Evolutionary conservation across 768 basidiomycete genomes (phyloP).

Genomic region (Hebeloma cylindrosporum): DNA sequence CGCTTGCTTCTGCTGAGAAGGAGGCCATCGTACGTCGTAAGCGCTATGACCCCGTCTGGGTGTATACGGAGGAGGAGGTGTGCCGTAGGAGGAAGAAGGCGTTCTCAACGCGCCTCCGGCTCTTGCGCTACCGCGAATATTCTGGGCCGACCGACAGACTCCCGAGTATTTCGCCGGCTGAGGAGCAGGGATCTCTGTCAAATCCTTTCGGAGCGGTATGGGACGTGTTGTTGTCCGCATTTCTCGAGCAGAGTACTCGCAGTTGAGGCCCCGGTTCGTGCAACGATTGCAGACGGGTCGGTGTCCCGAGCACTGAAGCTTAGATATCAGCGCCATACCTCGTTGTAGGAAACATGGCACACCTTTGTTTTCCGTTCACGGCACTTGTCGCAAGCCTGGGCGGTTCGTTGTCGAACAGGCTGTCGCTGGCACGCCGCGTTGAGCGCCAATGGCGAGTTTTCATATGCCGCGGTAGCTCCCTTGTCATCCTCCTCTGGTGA

Average conservation of each 20-base stretch:
- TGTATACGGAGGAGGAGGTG: no score
- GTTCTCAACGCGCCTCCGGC: no score
- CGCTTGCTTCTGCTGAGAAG: no score
- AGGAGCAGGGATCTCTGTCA: no score
- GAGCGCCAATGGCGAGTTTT: constrained; percentile 5
- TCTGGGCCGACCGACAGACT: no score
- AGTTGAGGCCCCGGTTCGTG: constrained; percentile 46
- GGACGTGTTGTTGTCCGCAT: constrained; percentile 34
- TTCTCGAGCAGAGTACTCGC: constrained; percentile 46
- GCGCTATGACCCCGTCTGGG: no score
- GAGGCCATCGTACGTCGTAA: no score
- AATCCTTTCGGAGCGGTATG: constrained; percentile 10
- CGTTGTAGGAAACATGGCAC: constrained; percentile 9
- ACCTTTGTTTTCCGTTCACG: constrained; percentile 60
- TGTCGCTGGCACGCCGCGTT: constrained; percentile 12
- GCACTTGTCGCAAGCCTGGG: constrained; percentile 59
- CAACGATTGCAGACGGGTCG: constrained; percentile 55
- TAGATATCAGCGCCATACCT: neutral
- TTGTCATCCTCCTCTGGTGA: neutral
- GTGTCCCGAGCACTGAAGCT: constrained; percentile 54
- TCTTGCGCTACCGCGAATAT: no score
- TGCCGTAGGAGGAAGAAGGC: no score
- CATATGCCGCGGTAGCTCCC: no score
- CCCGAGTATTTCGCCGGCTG: no score
- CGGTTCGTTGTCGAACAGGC: constrained; percentile 41